phyloP scores from a whole-genome alignment of 345 rosid species.

The Camelina neglecta region DNA sequence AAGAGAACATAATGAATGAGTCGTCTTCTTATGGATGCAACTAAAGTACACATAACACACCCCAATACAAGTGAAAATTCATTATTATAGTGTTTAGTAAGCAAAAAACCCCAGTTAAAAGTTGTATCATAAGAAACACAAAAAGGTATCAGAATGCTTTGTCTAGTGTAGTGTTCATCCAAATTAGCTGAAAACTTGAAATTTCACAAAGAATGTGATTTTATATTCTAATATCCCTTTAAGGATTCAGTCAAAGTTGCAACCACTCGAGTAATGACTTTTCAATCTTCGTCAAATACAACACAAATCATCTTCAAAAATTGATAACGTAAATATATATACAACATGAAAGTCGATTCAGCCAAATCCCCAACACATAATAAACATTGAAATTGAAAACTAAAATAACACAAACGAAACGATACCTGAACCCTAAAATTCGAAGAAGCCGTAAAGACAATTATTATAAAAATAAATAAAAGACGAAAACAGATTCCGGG shows the following conservation, averaged over 20 bases:
- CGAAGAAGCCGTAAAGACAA: not conserved
- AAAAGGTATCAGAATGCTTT: conserved; percentile 10
- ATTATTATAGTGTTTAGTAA: not conserved
- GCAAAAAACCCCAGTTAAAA: not conserved
- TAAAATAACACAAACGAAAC: not conserved
- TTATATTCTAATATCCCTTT: not conserved
- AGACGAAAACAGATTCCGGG: too few species aligned
- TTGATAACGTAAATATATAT: not conserved
- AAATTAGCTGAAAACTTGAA: not conserved
- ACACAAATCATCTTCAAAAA: not conserved
- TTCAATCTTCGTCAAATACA: not conserved
- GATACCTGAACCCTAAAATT: not conserved
- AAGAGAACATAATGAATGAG: not conserved
- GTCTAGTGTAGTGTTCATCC: not conserved
- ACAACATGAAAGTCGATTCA: not conserved
- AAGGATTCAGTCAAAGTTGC: conserved; percentile 19
- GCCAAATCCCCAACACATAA: not conserved
- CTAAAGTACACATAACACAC: not conserved
- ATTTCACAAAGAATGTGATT: not conserved
- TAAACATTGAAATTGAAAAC: not conserved
- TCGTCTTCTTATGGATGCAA: not conserved
- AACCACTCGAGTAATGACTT: not conserved
- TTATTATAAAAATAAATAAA: too few species aligned
- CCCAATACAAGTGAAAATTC: not conserved
- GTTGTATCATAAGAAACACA: not conserved